These are phyloP conservation scores for Hepatocystis sp. DNA, from an alignment of 169 alveolate species.

Conservation along the genomic window DNA sequence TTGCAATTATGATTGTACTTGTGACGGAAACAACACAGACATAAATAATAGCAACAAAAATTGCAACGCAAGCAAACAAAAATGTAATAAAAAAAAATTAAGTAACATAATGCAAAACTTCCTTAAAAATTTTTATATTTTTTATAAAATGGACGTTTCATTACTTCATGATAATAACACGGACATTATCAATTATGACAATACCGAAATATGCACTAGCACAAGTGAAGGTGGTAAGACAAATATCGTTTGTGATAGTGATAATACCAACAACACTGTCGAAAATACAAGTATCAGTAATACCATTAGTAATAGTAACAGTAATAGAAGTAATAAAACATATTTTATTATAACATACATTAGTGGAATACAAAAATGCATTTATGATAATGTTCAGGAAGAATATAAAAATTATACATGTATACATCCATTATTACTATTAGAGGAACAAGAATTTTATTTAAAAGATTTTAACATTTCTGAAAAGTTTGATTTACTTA, in stretches of 20 bases:
- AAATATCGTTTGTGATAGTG: not conserved
- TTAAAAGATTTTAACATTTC: constrained; percentile 70
- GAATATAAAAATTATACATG: constrained; percentile 16
- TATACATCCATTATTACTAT: constrained; percentile 50
- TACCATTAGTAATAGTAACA: not conserved
- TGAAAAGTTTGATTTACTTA: constrained; percentile 59
- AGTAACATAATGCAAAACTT: constrained; percentile 5
- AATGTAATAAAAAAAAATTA: constrained; percentile 14
- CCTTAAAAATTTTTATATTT: constrained; percentile 16
- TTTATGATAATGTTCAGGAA: constrained; percentile 50
- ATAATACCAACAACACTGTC: not conserved
- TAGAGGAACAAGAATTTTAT: constrained; percentile 27
- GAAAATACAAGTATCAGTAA: not conserved
- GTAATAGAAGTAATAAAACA: not conserved
- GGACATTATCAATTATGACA: too few relatives aligned
- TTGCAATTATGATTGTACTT: constrained; percentile 13
- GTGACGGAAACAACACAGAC: too few relatives aligned
- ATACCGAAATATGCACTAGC: not conserved
- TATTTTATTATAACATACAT: constrained; percentile 51
- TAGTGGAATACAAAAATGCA: constrained; percentile 69
- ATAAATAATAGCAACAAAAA: too few relatives aligned
- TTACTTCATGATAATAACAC: not conserved
- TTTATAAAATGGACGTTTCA: not conserved
- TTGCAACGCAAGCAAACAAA: too few relatives aligned
- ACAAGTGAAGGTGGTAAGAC: not conserved